Base-by-base conservation (phyloP, 495 filamentous ascomycete species). In the Talaromyces nanjingensis region DNA sequence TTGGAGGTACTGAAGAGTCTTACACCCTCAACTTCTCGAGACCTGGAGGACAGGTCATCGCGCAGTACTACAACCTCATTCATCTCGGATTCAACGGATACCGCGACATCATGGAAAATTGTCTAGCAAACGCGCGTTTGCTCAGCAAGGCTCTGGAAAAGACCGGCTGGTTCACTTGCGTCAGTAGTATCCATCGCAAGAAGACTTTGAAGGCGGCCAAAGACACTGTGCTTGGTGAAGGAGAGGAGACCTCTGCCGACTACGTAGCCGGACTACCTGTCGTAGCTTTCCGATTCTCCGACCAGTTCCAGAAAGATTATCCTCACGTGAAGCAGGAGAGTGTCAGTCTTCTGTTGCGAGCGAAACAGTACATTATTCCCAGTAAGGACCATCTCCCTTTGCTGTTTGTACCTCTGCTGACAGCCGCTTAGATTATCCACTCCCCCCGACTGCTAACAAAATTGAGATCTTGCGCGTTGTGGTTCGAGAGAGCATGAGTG, bases 11-110 rank as follows among this genome's bases (percentile, higher is more conserved):
- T 1, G 89, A 91, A 69, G 79, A 88, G 66, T 88, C 86, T 0
- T 92, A 83, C 73, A 89, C 87, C 0, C 83, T 91, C 31, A 92
- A 91, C 76, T 92, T 92, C 73, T 89, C 86, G 2, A 81, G 89
- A 1, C 89, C 89, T 0, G 88, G 86, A 14, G 85, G 84, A 0
- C 89, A 91, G 64, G 79, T 91, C 33, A 83, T 91, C 59, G 89
- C 79, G 7, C 89, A 92, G 70, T 92, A 91, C 71, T 92, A 84
- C 72, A 91, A 91, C 70, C 80, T 91, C 14, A 87, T 91, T 59
- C 87, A 89, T 66, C 83, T 92, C 5, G 89, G 89, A 4, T 86
- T 84, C 72, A 73, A 77, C 0, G 89, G 89, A 25, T 92, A 86
- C 69, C 79, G 75, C 52, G 71, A 77, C 37, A 82, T 90, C 64